These are phyloP conservation scores for Chalaropsis ovoidea DNA, from an alignment of 2,329 filamentous ascomycete genomes.

Conservation along the genomic window DNA sequence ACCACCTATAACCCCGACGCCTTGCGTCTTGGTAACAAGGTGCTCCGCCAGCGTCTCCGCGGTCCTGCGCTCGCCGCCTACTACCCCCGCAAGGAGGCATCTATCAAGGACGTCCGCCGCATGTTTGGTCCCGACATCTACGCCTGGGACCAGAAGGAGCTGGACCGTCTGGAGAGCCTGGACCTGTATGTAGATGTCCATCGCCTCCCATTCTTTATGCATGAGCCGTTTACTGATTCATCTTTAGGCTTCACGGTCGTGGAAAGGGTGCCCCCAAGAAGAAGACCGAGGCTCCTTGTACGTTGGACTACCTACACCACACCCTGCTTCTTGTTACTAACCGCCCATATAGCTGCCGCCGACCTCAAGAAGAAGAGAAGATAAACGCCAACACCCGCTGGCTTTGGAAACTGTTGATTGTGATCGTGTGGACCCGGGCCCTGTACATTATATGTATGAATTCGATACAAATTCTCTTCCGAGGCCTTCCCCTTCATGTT, in stretches of 20 bases:
- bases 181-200: constrained; percentile 42
- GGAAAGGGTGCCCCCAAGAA: constrained; percentile 86
- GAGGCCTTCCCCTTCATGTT: not conserved
- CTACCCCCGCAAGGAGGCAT: constrained; percentile 68
- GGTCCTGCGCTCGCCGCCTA: constrained; percentile 78
- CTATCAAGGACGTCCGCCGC: constrained; percentile 62
- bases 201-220: not conserved
- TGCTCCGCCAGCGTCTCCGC: constrained; percentile 76
- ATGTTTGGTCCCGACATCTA: constrained; percentile 56
- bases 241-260: constrained; percentile 51
- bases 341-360: constrained; percentile 18
- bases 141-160: constrained; percentile 64
- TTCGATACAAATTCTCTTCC: not conserved
- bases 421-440: constrained; percentile 10
- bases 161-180: constrained; percentile 68
- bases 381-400: constrained; percentile 23
- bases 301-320: constrained; percentile 19
- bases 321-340: constrained; percentile 13
- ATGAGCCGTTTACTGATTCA: constrained; percentile 16
- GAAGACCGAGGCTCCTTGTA: constrained; percentile 52
- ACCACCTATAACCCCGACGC: constrained; percentile 81
- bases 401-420: constrained; percentile 22
- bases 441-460: constrained; percentile 4
- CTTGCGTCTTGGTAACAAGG: constrained; percentile 76
- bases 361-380: constrained; percentile 28